phyloP scores from a whole-genome alignment of 192 early-diverging fungal genomes.

The Podila epicladia region DNA sequence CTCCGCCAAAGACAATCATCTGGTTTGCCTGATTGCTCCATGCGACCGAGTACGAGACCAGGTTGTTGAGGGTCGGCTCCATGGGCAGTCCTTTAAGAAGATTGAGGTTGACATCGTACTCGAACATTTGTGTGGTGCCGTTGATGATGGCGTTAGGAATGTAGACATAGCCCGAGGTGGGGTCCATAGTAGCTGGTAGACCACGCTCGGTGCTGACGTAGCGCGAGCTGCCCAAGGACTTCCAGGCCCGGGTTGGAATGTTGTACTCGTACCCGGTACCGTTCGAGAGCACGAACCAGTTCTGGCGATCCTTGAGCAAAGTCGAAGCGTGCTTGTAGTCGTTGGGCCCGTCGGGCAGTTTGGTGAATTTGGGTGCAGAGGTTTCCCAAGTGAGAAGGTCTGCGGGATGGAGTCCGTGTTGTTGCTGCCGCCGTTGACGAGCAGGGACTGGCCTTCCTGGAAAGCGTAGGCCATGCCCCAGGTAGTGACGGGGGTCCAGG shows the following conservation, averaged over 20 bases:
- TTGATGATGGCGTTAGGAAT: constrained; percentile 12
- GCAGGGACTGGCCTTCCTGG: constrained; percentile 5
- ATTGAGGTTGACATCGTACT: constrained; percentile 11
- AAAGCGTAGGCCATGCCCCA: constrained; percentile 11
- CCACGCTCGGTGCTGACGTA: background rate
- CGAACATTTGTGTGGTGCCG: background rate
- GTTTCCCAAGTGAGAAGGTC: constrained; percentile 19
- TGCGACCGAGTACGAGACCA: constrained; percentile 4
- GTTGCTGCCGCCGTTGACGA: constrained; percentile 19
- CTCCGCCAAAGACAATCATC: constrained; percentile 16
- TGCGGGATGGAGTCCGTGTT: background rate
- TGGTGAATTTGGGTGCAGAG: background rate
- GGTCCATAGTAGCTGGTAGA: constrained; percentile 2
- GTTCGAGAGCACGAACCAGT: constrained; percentile 19
- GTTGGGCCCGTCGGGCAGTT: constrained; percentile 1
- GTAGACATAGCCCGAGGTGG: constrained; percentile 4
- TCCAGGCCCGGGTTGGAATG: constrained; percentile 6
- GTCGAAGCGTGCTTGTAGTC: constrained; percentile 6
- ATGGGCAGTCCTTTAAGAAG: constrained; percentile 9
- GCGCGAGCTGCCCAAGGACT: background rate
- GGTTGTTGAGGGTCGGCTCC: constrained; percentile 3
- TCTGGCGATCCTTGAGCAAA: background rate
- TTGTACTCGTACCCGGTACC: constrained; percentile 7
- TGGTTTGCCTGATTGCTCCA: constrained; percentile 12
- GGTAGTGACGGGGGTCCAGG: background rate